A percentile compares a stretch with the other conserved stretches of the same genome.
phyloP scores from a whole-genome alignment of 2,329 filamentous ascomycete species.

The Lachnellula subtilissima region DNA sequence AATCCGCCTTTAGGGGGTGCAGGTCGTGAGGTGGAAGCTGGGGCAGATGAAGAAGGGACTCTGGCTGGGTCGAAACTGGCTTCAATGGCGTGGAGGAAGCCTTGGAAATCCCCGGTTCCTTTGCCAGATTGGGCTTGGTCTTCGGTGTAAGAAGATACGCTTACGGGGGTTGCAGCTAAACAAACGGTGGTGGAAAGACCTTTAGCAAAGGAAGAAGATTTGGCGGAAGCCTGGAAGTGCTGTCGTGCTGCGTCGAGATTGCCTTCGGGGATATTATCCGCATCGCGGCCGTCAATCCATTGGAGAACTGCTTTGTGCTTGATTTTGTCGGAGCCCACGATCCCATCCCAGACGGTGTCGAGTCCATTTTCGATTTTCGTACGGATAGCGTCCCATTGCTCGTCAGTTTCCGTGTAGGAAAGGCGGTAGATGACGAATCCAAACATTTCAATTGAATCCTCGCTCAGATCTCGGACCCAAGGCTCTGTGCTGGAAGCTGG shows the following conservation, averaged over 20 bases:
- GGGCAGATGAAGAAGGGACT: background rate
- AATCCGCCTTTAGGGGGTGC: background rate
- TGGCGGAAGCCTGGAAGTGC: conserved; percentile 15
- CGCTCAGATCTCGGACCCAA: conserved; percentile 14
- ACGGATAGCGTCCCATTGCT: conserved; percentile 12
- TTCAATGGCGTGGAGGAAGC: conserved; percentile 3
- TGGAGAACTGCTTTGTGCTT: conserved; percentile 17
- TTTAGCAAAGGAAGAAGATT: background rate
- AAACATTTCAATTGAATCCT: conserved; percentile 11
- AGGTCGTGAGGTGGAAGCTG: background rate
- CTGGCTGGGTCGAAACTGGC: background rate
- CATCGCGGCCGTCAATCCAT: conserved; percentile 20
- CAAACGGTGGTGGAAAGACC: conserved; percentile 11
- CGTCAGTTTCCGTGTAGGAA: conserved; percentile 13
- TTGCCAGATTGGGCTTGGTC: background rate
- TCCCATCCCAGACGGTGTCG: conserved; percentile 15
- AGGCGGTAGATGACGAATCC: conserved; percentile 21
- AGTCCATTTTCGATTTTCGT: conserved; percentile 9
- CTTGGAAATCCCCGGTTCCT: background rate
- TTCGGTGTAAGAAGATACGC: conserved; percentile 8
- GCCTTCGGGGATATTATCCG: conserved; percentile 13
- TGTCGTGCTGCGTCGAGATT: conserved; percentile 18
- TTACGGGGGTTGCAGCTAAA: conserved; percentile 14
- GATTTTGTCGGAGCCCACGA: conserved; percentile 8
- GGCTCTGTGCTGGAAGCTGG: conserved; percentile 4